These are phyloP conservation scores for Candida sithepensis DNA, from an alignment of 805 yeast genomes.

Conservation along the genomic window DNA sequence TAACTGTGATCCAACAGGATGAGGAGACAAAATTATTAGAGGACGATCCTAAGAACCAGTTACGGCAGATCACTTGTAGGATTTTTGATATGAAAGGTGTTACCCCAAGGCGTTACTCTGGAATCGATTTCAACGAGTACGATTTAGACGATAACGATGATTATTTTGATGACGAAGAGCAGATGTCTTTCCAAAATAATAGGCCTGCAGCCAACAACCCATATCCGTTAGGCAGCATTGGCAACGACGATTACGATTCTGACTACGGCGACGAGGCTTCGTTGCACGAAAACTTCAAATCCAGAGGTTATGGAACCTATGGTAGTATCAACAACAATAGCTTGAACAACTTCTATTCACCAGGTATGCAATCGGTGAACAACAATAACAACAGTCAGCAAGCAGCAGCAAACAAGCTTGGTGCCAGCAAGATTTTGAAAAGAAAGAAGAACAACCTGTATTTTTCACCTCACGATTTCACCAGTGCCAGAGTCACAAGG, in stretches of 20 bases:
- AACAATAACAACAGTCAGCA: constrained; percentile 11
- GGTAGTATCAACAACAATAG: constrained; percentile 11
- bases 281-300: constrained; percentile 12
- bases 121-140: constrained; percentile 33
- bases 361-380: not conserved
- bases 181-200: not conserved
- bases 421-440: constrained; percentile 11
- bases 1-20: not conserved
- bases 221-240: constrained; percentile 4
- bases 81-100: constrained; percentile 71
- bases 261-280: constrained; percentile 27
- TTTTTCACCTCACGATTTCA: constrained; percentile 36
- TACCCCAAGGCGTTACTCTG: constrained; percentile 69
- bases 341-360: not conserved
- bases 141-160: constrained; percentile 54
- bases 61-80: constrained; percentile 61
- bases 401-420: constrained; percentile 13
- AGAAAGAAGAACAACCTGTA: constrained; percentile 26
- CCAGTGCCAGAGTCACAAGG: constrained; percentile 29
- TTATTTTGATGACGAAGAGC: constrained; percentile 35
- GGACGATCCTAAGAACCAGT: constrained; percentile 17
- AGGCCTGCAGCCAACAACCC: no score
- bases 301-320: constrained; percentile 10
- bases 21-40: constrained; percentile 1
- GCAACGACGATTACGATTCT: constrained; percentile 19